phyloP scores from a whole-genome alignment of 2,329 filamentous ascomycete genomes.

The Fusarium nygamai region DNA sequence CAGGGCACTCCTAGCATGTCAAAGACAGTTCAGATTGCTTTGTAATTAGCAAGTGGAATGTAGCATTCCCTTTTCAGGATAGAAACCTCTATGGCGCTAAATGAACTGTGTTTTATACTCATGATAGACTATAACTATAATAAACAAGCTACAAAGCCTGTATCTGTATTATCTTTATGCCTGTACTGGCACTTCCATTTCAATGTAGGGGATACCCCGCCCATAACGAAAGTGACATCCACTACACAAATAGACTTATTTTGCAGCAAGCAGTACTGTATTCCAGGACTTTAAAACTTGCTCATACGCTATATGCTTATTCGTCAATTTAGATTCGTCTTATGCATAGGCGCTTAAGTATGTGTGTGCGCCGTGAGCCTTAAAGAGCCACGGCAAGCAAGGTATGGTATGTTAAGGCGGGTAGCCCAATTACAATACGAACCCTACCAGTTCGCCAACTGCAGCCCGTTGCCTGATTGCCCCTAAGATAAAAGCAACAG shows the following conservation, averaged over 20 bases:
- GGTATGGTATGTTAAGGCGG: not conserved
- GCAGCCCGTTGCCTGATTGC: not conserved
- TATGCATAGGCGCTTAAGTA: rapidly evolving
- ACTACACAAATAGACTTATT: rapidly evolving
- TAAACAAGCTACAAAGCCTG: no score
- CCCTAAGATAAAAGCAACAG: not conserved
- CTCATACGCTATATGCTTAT: rapidly evolving
- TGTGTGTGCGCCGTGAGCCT: not conserved
- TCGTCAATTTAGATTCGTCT: rapidly evolving
- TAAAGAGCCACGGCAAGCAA: not conserved
- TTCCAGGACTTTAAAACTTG: rapidly evolving
- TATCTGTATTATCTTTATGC: no score
- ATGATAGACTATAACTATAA: not conserved
- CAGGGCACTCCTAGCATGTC: conserved; percentile 25
- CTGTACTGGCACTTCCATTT: no score
- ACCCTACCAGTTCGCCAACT: not conserved
- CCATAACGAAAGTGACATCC: not conserved
- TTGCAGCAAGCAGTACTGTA: rapidly evolving
- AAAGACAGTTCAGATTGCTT: conserved; percentile 17
- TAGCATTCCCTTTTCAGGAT: no score
- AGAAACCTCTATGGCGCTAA: rapidly evolving
- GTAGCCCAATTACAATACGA: not conserved
- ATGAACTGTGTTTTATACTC: not conserved
- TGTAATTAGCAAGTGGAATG: not conserved
- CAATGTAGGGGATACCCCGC: not conserved